Conservation (phyloP, 1,139 yeast species). For the Scheffersomyces parashehatae region DNA sequence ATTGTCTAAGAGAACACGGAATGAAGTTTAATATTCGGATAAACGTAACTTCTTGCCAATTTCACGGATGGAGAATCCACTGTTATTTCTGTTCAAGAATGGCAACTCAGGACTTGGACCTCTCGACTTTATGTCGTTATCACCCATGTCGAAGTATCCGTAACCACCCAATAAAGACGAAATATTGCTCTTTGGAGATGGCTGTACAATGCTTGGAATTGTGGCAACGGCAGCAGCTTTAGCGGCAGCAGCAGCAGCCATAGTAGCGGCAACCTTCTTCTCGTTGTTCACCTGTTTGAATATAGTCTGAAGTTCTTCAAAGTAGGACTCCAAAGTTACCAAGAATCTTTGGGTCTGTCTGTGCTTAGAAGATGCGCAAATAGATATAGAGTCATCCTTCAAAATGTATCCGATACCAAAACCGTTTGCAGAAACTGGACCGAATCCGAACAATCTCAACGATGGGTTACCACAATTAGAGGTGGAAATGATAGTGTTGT, state of each 20-base stretch:
- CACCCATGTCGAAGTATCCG: slow-evolving; percentile 76
- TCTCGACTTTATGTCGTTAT: slow-evolving; percentile 65
- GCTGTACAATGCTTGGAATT: slow-evolving; percentile 3
- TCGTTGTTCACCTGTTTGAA: slow-evolving; percentile 42
- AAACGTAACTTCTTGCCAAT: slow-evolving; percentile 73
- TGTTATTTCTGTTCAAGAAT: slow-evolving; percentile 41
- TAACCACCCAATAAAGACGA: slow-evolving; percentile 74
- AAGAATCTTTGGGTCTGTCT: slow-evolving; percentile 84
- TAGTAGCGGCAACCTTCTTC: slow-evolving; percentile 5
- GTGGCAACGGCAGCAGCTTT: slow-evolving; percentile 2
- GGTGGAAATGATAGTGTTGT: slow-evolving; percentile 50
- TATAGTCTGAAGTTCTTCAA: slow-evolving; percentile 61
- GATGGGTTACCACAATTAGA: slow-evolving; percentile 76
- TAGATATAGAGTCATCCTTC: slow-evolving; percentile 78
- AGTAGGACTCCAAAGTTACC: slow-evolving; percentile 69
- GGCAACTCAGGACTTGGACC: slow-evolving; percentile 73
- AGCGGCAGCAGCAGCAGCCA: slow-evolving; percentile 4
- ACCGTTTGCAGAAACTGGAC: slow-evolving; percentile 88
- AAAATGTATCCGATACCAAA: slow-evolving; percentile 91
- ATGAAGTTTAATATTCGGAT: slow-evolving; percentile 56
- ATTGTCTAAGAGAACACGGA: neutral
- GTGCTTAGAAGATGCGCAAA: slow-evolving; percentile 88
- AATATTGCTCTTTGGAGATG: slow-evolving; percentile 14
- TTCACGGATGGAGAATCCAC: slow-evolving; percentile 56
- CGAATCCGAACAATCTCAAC: slow-evolving; percentile 84